Percentiles rank a stretch among this genome's conserved stretches.
Conservation (phyloP, 495 filamentous ascomycete species). For the Xanthoparmelia taractica region DNA sequence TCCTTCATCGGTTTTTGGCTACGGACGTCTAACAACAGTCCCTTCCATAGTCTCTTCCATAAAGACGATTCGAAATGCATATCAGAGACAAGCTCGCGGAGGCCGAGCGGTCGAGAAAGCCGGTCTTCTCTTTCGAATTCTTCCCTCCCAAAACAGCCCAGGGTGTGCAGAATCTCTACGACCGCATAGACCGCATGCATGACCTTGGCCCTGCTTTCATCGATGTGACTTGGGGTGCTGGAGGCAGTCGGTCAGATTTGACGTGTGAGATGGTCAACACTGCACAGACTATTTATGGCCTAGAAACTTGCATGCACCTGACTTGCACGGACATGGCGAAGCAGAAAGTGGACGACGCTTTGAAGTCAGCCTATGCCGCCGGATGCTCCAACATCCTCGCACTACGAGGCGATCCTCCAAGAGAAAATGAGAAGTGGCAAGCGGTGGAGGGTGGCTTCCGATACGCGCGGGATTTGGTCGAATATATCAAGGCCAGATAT, state of each 20-base stretch:
- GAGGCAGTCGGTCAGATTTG: conserved; percentile 79
- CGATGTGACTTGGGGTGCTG: conserved; percentile 98
- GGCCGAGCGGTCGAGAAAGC: conserved; percentile 62
- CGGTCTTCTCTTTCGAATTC: conserved; percentile 98
- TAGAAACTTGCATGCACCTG: conserved; percentile 98
- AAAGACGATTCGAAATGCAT: conserved; percentile 49
- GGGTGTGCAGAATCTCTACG: conserved; percentile 98
- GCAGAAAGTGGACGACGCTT: conserved; percentile 80
- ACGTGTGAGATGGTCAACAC: conserved; percentile 98
- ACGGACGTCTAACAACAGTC: neutral
- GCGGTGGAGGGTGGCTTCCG: conserved; percentile 76
- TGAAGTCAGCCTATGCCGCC: conserved; percentile 82
- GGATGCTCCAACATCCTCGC: conserved; percentile 98
- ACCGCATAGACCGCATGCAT: conserved; percentile 99
- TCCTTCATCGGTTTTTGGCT: neutral
- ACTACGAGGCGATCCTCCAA: conserved; percentile 85
- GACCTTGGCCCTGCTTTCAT: conserved; percentile 87
- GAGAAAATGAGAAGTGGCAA: conserved; percentile 91
- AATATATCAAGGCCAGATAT: conserved; percentile 82
- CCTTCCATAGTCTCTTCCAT: neutral
- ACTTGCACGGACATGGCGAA: conserved; percentile 97
- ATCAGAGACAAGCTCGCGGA: conserved; percentile 88
- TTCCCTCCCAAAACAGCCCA: conserved; percentile 98
- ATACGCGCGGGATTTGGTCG: conserved; percentile 90
- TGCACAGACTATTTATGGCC: conserved; percentile 89